Evolutionary conservation across 768 basidiomycete species (phyloP).

Genomic region (Boletus rex-veris): DNA sequence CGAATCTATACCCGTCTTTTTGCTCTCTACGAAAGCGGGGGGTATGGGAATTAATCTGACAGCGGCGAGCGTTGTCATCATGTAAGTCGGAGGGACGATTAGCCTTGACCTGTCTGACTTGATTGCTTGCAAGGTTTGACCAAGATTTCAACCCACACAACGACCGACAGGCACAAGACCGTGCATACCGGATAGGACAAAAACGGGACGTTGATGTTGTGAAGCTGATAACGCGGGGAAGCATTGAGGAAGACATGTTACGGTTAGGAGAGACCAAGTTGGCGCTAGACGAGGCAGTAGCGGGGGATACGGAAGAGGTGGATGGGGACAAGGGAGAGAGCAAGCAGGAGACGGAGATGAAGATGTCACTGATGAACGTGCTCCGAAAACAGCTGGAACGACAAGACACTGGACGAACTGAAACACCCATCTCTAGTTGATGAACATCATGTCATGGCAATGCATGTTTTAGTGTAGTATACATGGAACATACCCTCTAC

Average conservation of each 20-base stretch:
- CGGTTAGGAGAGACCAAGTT: constrained; percentile 86
- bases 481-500: constrained; percentile 21
- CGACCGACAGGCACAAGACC: constrained; percentile 95
- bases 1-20: constrained; percentile 80
- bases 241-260: constrained; percentile 97
- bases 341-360: constrained; percentile 76
- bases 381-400: constrained; percentile 79
- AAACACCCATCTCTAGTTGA: background rate
- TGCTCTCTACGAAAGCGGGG: constrained; percentile 89
- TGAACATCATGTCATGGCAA: constrained; percentile 4
- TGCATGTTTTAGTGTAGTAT: constrained; percentile 14
- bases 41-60: constrained; percentile 97
- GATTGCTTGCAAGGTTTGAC: constrained; percentile 66
- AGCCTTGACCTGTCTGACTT: background rate
- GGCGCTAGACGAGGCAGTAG: constrained; percentile 90
- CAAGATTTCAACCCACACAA: constrained; percentile 99
- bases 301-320: constrained; percentile 61
- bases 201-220: constrained; percentile 92
- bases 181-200: constrained; percentile 96
- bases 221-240: constrained; percentile 86
- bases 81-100: constrained; percentile 43
- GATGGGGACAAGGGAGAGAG: constrained; percentile 56
- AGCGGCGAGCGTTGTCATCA: constrained; percentile 92
- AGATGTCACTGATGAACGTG: constrained; percentile 79
- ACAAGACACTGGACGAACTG: constrained; percentile 34